Evolutionary conservation across 331 rosid species (phyloP).

Genomic region (Phaseolus coccineus): DNA sequence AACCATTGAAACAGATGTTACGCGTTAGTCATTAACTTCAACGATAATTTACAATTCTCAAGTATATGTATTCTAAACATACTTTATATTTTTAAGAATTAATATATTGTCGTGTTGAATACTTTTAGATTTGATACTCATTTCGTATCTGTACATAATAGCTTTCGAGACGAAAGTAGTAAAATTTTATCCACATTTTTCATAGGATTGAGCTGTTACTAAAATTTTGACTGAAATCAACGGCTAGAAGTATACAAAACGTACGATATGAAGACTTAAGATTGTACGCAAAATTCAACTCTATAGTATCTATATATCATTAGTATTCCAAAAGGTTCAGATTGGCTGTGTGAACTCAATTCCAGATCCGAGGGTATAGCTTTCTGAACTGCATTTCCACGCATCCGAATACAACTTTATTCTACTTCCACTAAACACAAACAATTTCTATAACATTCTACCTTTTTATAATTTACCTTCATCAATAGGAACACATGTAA

Average conservation of each 20-base stretch:
- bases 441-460: slow-evolving; percentile 34
- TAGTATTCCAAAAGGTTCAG: slow-evolving; percentile 14
- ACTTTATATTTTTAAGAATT: too few species aligned
- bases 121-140: neutral
- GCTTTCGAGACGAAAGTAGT: neutral
- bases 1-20: too few species aligned
- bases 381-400: slow-evolving; percentile 11
- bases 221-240: neutral
- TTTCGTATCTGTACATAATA: too few species aligned
- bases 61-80: too few species aligned
- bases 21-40: neutral
- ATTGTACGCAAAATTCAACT: neutral
- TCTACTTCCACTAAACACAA: slow-evolving; percentile 18
- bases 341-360: neutral
- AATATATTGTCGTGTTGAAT: too few species aligned
- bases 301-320: neutral
- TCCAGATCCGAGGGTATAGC: slow-evolving; percentile 21
- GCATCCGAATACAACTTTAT: slow-evolving; percentile 41
- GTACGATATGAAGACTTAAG: neutral
- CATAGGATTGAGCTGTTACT: neutral
- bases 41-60: too few species aligned
- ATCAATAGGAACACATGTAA: neutral
- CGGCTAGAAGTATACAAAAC: neutral
- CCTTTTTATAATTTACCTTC: neutral
- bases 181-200: neutral